phyloP scores from a whole-genome alignment of 345 rosid species.

The Eucalyptus lansdowneana region DNA sequence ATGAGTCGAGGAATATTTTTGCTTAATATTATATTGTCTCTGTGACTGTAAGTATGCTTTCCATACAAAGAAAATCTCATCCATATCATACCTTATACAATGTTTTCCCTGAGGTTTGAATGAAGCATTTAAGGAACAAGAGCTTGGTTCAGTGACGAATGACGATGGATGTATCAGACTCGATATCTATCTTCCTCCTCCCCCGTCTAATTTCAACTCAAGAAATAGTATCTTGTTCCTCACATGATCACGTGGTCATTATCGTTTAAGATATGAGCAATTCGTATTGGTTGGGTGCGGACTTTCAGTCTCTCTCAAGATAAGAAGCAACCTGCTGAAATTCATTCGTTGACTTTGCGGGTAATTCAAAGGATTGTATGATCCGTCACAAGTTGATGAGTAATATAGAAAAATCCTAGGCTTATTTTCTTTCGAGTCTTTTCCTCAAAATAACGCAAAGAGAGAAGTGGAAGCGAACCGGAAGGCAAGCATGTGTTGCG shows the following conservation, averaged over 20 bases:
- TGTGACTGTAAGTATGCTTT: background rate
- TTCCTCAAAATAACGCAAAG: background rate
- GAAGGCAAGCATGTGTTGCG: background rate
- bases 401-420: background rate
- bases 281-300: background rate
- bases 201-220: background rate
- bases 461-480: background rate
- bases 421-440: background rate
- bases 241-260: background rate
- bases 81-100: background rate
- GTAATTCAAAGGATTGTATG: background rate
- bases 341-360: background rate
- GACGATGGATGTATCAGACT: background rate
- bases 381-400: background rate
- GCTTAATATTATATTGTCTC: background rate
- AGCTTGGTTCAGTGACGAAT: background rate
- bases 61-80: background rate
- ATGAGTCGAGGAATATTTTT: background rate
- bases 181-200: background rate
- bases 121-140: background rate
- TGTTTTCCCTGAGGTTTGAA: background rate
- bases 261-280: background rate
- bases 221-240: background rate
- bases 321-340: background rate
- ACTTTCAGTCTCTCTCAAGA: background rate